Conservation (phyloP, 306 rosid species). For the Corylus avellana region DNA sequence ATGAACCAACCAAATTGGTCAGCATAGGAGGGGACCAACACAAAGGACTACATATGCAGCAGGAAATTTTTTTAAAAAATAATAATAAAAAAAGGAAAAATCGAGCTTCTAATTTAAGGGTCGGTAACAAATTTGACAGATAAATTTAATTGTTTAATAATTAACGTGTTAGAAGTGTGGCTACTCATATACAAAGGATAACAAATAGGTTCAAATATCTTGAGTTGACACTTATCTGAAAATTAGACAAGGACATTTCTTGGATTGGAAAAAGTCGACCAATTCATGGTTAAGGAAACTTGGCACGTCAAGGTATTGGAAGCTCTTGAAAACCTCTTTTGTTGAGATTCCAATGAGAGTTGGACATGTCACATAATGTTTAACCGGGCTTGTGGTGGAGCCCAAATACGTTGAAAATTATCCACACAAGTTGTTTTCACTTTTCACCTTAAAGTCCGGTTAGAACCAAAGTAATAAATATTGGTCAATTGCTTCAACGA, state of each 20-base stretch:
- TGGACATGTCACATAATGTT: background rate
- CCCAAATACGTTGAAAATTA: constrained; percentile 6
- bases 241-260: background rate
- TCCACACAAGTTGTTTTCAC: constrained; percentile 12
- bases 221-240: background rate
- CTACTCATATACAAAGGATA: too few relatives aligned
- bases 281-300: constrained; percentile 10
- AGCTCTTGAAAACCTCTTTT: background rate
- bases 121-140: too few relatives aligned
- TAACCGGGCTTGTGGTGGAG: constrained; percentile 22
- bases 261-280: background rate
- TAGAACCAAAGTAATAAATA: background rate
- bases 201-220: background rate
- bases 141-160: too few relatives aligned
- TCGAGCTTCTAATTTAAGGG: too few relatives aligned
- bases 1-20: constrained; percentile 47
- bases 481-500: too few relatives aligned
- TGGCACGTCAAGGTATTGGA: background rate
- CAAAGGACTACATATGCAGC: background rate
- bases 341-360: background rate
- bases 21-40: constrained; percentile 27
- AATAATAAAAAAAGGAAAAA: too few relatives aligned
- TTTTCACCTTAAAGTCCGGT: background rate
- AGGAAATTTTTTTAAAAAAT: background rate
- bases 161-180: too few relatives aligned